A percentile compares a stretch with the other conserved stretches of the same genome.
phyloP scores from a whole-genome alignment of 2,329 filamentous ascomycete genomes.

The Zasmidium cellare region DNA sequence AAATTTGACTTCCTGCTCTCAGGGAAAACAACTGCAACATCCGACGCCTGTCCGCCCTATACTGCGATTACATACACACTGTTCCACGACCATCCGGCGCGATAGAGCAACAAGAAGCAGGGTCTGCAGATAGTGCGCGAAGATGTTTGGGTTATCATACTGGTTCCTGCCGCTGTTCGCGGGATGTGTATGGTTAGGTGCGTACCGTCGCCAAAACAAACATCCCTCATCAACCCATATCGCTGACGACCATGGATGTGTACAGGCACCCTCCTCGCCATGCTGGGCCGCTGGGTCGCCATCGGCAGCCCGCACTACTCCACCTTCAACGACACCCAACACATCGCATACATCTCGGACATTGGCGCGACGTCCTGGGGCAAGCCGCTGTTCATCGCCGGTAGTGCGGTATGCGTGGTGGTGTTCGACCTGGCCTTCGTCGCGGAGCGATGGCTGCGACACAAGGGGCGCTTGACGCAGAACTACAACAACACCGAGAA shows the following conservation, averaged over 20 bases:
- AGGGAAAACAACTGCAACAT: too few species aligned
- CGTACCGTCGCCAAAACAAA: conserved; percentile 1
- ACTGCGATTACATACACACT: not conserved
- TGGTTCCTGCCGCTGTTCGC: conserved; percentile 70
- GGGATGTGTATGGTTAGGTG: conserved; percentile 59
- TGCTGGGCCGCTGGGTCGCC: conserved; percentile 68
- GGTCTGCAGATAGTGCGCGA: not conserved
- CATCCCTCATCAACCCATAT: not conserved
- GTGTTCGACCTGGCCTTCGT: conserved; percentile 80
- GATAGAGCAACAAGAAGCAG: not conserved
- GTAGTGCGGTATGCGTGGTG: conserved; percentile 69
- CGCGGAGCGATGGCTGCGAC: conserved; percentile 81
- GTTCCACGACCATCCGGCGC: not conserved
- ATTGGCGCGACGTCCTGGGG: conserved; percentile 58
- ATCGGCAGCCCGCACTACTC: conserved; percentile 57
- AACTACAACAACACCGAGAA: conserved; percentile 69
- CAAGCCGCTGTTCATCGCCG: conserved; percentile 77
- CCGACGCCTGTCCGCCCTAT: too few species aligned
- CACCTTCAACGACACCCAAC: conserved; percentile 60
- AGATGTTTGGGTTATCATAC: conserved; percentile 47
- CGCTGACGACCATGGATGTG: not conserved
- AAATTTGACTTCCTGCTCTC: not conserved
- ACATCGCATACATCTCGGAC: conserved; percentile 59
- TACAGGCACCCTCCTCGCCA: conserved; percentile 63
- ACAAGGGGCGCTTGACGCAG: conserved; percentile 73